phyloP scores from a whole-genome alignment of 2,329 filamentous ascomycete genomes.

The Moelleriella libera region DNA sequence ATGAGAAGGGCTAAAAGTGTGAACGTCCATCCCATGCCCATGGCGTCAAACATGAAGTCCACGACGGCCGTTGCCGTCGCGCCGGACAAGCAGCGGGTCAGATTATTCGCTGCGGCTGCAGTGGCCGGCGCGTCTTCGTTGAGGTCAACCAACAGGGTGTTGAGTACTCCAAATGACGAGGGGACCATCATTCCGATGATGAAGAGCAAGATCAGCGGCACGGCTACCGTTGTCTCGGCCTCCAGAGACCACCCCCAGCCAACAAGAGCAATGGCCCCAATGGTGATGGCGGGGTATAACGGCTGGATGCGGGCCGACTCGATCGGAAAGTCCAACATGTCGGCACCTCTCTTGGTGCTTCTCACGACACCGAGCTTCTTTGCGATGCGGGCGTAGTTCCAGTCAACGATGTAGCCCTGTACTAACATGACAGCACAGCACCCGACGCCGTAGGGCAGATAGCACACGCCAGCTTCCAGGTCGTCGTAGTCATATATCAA shows the following conservation, averaged over 20 bases:
- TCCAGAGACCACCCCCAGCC: slow-evolving; percentile 45
- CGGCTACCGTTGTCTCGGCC: slow-evolving; percentile 33
- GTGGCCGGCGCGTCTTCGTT: slow-evolving; percentile 47
- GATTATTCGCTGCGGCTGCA: slow-evolving; percentile 48
- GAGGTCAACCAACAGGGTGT: slow-evolving; percentile 48
- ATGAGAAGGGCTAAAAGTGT: slow-evolving; percentile 42
- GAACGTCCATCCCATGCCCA: slow-evolving; percentile 50
- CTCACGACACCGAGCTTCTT: slow-evolving; percentile 45
- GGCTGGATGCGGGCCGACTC: slow-evolving; percentile 40
- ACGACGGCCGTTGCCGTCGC: slow-evolving; percentile 46
- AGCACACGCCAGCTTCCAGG: slow-evolving; percentile 38
- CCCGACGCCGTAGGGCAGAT: slow-evolving; percentile 37
- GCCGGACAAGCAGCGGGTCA: slow-evolving; percentile 46
- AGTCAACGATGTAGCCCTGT: slow-evolving; percentile 46
- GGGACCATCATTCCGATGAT: slow-evolving; percentile 43
- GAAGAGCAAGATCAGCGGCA: slow-evolving; percentile 41
- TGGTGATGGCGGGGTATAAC: slow-evolving; percentile 36
- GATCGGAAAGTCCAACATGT: slow-evolving; percentile 37
- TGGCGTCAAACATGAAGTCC: slow-evolving; percentile 37
- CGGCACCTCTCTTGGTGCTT: slow-evolving; percentile 40
- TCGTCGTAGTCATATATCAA: slow-evolving; percentile 36
- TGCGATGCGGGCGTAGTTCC: slow-evolving; percentile 60
- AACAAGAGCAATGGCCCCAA: slow-evolving; percentile 38
- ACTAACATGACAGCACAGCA: slow-evolving; percentile 31
- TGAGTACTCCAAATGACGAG: slow-evolving; percentile 49